Evolutionary conservation across 257 asterid species (phyloP).

Genomic region (Dorcoceras hygrometricum): DNA sequence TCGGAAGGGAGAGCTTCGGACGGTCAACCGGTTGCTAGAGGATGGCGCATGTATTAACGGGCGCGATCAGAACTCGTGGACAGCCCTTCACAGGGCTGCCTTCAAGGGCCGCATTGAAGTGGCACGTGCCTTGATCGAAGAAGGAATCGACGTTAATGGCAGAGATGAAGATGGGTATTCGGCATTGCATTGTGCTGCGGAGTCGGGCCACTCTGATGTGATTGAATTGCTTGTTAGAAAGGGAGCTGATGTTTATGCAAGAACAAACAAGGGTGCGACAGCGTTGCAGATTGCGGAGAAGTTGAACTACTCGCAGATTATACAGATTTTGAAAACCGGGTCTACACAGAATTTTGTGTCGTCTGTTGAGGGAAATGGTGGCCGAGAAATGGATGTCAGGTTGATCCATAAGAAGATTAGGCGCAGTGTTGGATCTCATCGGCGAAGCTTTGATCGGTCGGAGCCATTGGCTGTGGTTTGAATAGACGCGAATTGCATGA

Average conservation of each 20-base stretch:
- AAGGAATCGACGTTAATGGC: constrained; percentile 51
- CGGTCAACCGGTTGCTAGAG: constrained; percentile 52
- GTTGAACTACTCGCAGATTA: constrained; percentile 48
- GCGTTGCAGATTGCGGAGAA: constrained; percentile 61
- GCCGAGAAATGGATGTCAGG: constrained; percentile 34
- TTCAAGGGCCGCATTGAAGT: constrained; percentile 62
- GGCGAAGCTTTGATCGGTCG: constrained; percentile 47
- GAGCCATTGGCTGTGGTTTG: constrained; percentile 42
- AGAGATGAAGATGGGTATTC: constrained; percentile 70
- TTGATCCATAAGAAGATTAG: constrained; percentile 29
- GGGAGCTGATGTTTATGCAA: constrained; percentile 58
- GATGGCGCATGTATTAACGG: constrained; percentile 64
- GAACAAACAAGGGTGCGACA: constrained; percentile 56
- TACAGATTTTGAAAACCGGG: constrained; percentile 54
- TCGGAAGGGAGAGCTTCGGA: constrained; percentile 61
- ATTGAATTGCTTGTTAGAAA: constrained; percentile 59
- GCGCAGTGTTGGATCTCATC: constrained; percentile 36
- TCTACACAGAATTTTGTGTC: constrained; percentile 22
- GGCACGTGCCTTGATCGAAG: constrained; percentile 45
- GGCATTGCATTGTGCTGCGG: constrained; percentile 71
- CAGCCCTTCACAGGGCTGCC: constrained; percentile 64
- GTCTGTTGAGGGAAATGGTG: constrained; percentile 22
- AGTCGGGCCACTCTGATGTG: constrained; percentile 60
- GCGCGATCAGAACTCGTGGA: constrained; percentile 73
- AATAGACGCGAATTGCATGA: not conserved